A percentile compares a stretch with the other conserved stretches of the same genome.
Conservation (phyloP, 805 yeast species). For the Schizosaccharomyces pombe region DNA sequence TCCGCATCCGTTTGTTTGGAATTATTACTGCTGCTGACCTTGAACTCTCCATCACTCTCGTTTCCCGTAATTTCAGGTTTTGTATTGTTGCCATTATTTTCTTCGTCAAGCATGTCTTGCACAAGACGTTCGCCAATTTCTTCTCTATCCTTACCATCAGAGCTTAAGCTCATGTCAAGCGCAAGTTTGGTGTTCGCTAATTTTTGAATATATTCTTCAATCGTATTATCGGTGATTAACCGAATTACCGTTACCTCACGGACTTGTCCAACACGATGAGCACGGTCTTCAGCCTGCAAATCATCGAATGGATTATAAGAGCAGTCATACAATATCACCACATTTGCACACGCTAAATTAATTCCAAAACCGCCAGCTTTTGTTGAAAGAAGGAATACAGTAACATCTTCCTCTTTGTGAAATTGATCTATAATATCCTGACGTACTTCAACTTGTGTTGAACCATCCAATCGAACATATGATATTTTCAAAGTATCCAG, state of each 20-base stretch:
- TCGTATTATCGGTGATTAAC: slow-evolving; percentile 45
- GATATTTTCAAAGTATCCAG: slow-evolving; percentile 39
- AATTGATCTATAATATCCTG: slow-evolving; percentile 80
- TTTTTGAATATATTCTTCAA: slow-evolving; percentile 44
- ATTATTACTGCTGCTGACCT: no score
- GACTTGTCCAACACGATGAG: slow-evolving; percentile 90
- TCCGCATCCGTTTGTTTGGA: neutral
- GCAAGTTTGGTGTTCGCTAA: slow-evolving; percentile 80
- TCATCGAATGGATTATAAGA: slow-evolving; percentile 97
- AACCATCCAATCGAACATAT: slow-evolving; percentile 74
- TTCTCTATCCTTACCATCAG: neutral
- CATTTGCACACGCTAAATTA: slow-evolving; percentile 82
- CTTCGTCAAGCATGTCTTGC: neutral
- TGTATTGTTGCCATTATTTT: neutral
- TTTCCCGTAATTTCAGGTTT: neutral
- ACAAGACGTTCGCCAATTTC: neutral
- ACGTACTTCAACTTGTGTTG: slow-evolving; percentile 74
- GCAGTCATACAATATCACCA: slow-evolving; percentile 76
- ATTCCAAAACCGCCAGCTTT: slow-evolving; percentile 98
- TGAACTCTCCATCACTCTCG: no score
- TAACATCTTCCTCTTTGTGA: slow-evolving; percentile 58
- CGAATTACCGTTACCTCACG: slow-evolving; percentile 61
- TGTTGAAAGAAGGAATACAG: slow-evolving; percentile 72
- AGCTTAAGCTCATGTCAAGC: slow-evolving; percentile 32
- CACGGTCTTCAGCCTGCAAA: slow-evolving; percentile 94